Evolutionary conservation across 148 eudicot genomes (phyloP).

Genomic region (Heliamphora exappendiculata): DNA sequence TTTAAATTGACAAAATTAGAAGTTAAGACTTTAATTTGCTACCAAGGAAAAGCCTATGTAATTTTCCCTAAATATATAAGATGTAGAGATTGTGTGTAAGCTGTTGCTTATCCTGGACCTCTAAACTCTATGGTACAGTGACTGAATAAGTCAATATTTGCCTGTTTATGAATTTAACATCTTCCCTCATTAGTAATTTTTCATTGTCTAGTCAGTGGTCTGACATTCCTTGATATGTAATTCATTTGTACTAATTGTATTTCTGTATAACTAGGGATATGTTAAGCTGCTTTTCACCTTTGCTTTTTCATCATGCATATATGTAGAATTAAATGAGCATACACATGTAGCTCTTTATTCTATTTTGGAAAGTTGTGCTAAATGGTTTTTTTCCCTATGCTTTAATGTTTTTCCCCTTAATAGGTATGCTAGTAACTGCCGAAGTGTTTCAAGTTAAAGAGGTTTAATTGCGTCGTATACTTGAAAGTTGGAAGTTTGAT

Average conservation of each 20-base stretch:
- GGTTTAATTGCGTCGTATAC: not conserved
- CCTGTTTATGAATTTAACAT: not conserved
- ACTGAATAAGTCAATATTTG: not conserved
- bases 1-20: not conserved
- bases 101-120: too few relatives aligned
- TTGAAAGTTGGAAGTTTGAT: not conserved
- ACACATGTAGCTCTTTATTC: too few relatives aligned
- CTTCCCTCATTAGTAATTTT: not conserved
- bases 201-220: not conserved
- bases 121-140: too few relatives aligned
- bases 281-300: not conserved
- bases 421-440: slow-evolving; percentile 3
- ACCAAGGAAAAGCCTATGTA: not conserved
- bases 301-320: too few relatives aligned
- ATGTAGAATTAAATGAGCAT: too few relatives aligned
- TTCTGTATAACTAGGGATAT: not conserved
- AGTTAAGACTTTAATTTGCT: not conserved
- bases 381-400: not conserved
- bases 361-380: not conserved
- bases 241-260: not conserved
- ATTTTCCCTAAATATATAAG: not conserved
- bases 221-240: not conserved
- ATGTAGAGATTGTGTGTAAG: not conserved
- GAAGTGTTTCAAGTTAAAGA: not conserved
- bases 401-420: not conserved